Evolutionary conservation across 257 asterid species (phyloP).

Genomic region (Solanum piurae): DNA sequence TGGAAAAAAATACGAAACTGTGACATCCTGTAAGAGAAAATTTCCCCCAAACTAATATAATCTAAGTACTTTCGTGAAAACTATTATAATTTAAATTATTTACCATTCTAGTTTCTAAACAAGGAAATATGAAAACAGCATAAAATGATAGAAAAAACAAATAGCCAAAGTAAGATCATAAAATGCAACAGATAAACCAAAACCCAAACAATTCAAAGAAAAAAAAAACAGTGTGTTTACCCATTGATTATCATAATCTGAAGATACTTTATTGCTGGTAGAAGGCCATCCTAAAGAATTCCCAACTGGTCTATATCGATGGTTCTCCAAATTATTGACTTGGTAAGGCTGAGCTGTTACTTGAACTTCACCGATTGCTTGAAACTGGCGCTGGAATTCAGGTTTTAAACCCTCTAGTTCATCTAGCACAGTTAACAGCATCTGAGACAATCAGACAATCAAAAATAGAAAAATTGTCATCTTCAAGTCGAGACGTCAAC

Average conservation of each 20-base stretch:
- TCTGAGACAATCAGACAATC: slow-evolving; percentile 19
- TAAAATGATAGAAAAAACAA: neutral
- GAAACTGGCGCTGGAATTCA: slow-evolving; percentile 33
- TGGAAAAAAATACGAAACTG: neutral
- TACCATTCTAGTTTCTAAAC: neutral
- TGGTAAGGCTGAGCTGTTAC: slow-evolving; percentile 21
- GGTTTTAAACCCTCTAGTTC: slow-evolving; percentile 84
- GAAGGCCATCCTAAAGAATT: slow-evolving; percentile 4
- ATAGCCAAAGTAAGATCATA: neutral
- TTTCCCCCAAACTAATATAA: neutral
- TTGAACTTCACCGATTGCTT: slow-evolving; percentile 29
- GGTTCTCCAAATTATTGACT: slow-evolving; percentile 23
- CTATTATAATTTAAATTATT: neutral
- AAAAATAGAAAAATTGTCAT: slow-evolving; percentile 1
- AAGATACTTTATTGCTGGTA: slow-evolving; percentile 23
- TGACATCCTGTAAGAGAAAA: neutral
- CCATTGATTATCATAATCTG: slow-evolving; percentile 30
- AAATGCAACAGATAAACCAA: neutral
- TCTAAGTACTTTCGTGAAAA: neutral
- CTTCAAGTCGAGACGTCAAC: slow-evolving; percentile 3
- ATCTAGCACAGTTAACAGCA: slow-evolving; percentile 46
- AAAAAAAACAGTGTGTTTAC: slow-evolving; percentile 15
- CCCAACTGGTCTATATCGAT: slow-evolving; percentile 21
- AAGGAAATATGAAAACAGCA: neutral
- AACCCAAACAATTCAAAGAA: neutral